Percentiles rank a stretch among this genome's conserved stretches.
Evolutionary conservation across 2,329 filamentous ascomycete species (phyloP).

Genomic region (Chrysoporthe cubensis): DNA sequence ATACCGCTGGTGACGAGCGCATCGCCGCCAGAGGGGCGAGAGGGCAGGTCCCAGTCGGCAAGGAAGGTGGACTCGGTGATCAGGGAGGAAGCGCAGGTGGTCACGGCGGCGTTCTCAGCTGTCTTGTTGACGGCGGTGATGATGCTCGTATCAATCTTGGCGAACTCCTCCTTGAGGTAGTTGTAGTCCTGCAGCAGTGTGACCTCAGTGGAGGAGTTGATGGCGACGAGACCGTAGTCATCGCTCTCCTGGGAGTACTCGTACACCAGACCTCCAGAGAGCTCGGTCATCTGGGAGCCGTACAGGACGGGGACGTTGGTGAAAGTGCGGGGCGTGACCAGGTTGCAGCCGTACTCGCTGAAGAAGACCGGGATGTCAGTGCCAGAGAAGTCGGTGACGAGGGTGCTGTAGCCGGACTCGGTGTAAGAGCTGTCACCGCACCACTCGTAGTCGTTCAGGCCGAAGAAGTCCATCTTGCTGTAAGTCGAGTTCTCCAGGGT

Average conservation of each 20-base stretch:
- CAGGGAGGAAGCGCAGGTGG: conserved; percentile 64
- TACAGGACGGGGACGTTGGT: conserved; percentile 74
- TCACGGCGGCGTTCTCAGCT: conserved; percentile 55
- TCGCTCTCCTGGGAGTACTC: conserved; percentile 72
- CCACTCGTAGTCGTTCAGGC: conserved; percentile 71
- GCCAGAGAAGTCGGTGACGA: conserved; percentile 64
- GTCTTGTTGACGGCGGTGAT: conserved; percentile 65
- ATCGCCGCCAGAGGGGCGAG: conserved; percentile 65
- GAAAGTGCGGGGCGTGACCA: conserved; percentile 67
- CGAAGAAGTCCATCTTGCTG: conserved; percentile 71
- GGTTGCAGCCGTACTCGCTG: conserved; percentile 77
- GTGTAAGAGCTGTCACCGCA: conserved; percentile 57
- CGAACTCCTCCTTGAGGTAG: conserved; percentile 73
- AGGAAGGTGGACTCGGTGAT: conserved; percentile 70
- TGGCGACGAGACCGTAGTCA: conserved; percentile 62
- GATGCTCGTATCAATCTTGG: conserved; percentile 68
- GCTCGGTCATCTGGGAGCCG: conserved; percentile 64
- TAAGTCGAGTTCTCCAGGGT: conserved; percentile 52
- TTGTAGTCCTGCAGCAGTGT: conserved; percentile 63
- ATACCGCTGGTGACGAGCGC: conserved; percentile 76
- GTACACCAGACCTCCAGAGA: conserved; percentile 76
- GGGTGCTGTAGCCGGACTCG: conserved; percentile 37
- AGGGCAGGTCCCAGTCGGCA: conserved; percentile 74
- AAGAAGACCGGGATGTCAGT: conserved; percentile 75
- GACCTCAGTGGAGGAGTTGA: conserved; percentile 59